Percentiles rank a stretch among this genome's conserved stretches.
These are phyloP conservation scores for Penicillium sp. DNA, from an alignment of 2,329 filamentous ascomycete genomes.

Conservation along the genomic window DNA sequence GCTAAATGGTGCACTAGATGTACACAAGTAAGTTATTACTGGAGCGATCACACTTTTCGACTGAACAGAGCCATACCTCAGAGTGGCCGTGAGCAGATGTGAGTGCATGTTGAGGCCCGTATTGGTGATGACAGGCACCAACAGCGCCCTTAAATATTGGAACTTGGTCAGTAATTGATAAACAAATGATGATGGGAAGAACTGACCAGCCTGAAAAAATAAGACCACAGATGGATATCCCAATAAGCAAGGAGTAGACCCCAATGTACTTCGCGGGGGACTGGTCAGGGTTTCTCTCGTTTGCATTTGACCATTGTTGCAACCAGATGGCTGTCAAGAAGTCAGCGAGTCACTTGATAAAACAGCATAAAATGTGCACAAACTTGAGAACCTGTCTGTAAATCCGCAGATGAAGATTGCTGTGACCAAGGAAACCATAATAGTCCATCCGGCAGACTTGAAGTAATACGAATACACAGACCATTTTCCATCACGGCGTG, in stretches of 20 bases:
- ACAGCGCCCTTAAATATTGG: constrained; percentile 21
- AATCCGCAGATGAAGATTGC: constrained; percentile 3
- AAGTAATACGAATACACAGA: constrained; percentile 19
- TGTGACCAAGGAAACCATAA: background rate
- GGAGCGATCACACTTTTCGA: background rate
- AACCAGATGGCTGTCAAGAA: constrained; percentile 44
- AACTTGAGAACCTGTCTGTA: constrained; percentile 11
- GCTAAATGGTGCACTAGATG: constrained; percentile 16
- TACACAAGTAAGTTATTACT: background rate
- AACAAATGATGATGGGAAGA: background rate
- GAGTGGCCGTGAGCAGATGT: constrained; percentile 15
- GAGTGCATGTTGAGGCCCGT: constrained; percentile 14
- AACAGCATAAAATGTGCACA: background rate
- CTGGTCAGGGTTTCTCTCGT: constrained; percentile 41
- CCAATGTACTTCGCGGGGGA: constrained; percentile 42
- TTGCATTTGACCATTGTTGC: constrained; percentile 52
- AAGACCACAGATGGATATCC: background rate
- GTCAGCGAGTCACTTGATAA: background rate
- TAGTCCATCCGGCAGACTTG: constrained; percentile 1
- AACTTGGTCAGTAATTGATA: background rate
- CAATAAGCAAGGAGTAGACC: constrained; percentile 32
- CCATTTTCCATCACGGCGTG: constrained; percentile 15
- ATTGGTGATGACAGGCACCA: constrained; percentile 19
- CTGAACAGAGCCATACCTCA: background rate
- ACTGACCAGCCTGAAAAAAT: constrained; percentile 2